Evolutionary conservation across 352 stramenopile species (phyloP), one percentile per base, ranked within the genome.

Genomic region (Thalassiosira hispida): DNA sequence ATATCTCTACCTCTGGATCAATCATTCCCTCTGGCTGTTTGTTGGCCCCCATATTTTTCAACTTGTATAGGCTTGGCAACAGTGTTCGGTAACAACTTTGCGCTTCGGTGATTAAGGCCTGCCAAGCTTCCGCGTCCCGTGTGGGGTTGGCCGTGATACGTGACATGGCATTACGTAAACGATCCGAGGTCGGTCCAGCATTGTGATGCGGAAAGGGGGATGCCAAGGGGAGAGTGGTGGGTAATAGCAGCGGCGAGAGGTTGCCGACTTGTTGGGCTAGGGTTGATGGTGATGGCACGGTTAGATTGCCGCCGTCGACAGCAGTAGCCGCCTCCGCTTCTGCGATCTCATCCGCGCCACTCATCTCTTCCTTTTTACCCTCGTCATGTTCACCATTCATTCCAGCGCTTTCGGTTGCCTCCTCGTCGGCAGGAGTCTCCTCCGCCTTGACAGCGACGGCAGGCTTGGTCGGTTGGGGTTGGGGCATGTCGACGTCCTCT

Each of bases 191-290:
- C 4, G 87, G 72, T n/a, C 87, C 84, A 35, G 68, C 38, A 35
- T 83, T 86, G 73, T 91, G 88, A 65, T 91, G 88, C 7, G 79
- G 73, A 71, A 89, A 92, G 12, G 88, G 88, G 53, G 84, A 90
- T 25, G 44, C 49, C 6, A 27, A 35, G 9, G 73, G 73, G 14
- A 71, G 76, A 22, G 76, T 53, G 9, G 63, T 71, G 14, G 66
- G 56, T 20, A 75, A 27, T 16, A 53, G 53, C 9, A 73, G 64
- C 11, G 61, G 25, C 5, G 71, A 63, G 20, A 11, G 38, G 27
- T 35, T 12, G 18, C 14, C 31, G 18, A 18, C 42, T 12, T 47
- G 18, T n/a, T 47, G 16, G 59, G 20, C 8, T 6, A 6, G 16
- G 29, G 42, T 20, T 6, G 7, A 44, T 42, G 31, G 44, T n/a